Evolutionary conservation across 495 filamentous ascomycete species (phyloP).

Genomic region (Rhypophila decipiens): DNA sequence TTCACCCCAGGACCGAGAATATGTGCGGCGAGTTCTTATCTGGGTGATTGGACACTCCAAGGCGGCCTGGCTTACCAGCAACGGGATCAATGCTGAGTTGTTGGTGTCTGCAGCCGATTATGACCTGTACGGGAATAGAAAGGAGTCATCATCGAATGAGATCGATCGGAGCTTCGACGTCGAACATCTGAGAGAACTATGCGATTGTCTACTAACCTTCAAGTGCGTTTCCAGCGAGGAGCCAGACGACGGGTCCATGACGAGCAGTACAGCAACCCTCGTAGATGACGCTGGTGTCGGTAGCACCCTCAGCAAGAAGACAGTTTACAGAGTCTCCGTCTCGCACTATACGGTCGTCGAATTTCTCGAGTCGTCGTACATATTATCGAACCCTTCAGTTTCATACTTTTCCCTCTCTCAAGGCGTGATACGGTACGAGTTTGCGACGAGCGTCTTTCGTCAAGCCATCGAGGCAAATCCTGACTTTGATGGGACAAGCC

Average conservation of each 20-base stretch:
- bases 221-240: too few species aligned
- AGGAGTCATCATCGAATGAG: background rate
- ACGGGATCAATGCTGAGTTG: background rate
- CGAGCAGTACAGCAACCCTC: background rate
- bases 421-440: too few species aligned
- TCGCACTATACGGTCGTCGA: conserved; percentile 17
- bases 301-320: too few species aligned
- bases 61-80: background rate
- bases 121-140: background rate
- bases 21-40: conserved; percentile 15
- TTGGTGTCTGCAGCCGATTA: background rate
- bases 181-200: background rate
- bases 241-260: background rate
- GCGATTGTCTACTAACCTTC: conserved; percentile 5
- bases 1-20: conserved; percentile 4
- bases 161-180: background rate
- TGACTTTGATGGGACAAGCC: too few species aligned
- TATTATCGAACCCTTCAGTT: background rate
- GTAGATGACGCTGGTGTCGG: too few species aligned
- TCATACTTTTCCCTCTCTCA: background rate
- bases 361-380: conserved; percentile 2
- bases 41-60: background rate
- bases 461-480: too few species aligned
- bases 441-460: too few species aligned
- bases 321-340: too few species aligned